Evolutionary conservation across 148 eudicot species (phyloP).

Genomic region (Diospyros kaki): DNA sequence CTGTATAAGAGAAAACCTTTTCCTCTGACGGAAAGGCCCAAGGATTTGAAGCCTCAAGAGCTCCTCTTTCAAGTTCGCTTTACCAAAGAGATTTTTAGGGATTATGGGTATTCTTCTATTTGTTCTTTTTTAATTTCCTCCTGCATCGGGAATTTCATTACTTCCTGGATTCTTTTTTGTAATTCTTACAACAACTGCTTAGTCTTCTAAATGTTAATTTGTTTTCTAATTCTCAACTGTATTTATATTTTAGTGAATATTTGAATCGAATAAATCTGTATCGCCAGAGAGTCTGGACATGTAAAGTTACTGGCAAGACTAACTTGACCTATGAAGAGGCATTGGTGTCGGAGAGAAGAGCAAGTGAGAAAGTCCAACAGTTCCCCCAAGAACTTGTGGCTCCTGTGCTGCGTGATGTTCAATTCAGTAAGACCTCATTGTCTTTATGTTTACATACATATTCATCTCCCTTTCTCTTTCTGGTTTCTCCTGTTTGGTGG

Average conservation of each 20-base stretch:
- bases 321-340: conserved; percentile 96
- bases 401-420: conserved; percentile 68
- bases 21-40: conserved; percentile 56
- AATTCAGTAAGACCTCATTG: conserved; percentile 63
- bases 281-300: conserved; percentile 80
- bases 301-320: conserved; percentile 77
- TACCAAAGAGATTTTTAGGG: conserved; percentile 84
- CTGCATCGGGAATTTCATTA: background rate
- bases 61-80: conserved; percentile 74
- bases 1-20: conserved; percentile 75
- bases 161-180: background rate
- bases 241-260: conserved; percentile 50
- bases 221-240: conserved; percentile 24
- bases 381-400: conserved; percentile 70
- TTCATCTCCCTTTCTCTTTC: background rate
- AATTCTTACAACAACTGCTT: background rate
- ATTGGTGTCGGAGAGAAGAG: conserved; percentile 72
- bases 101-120: conserved; percentile 58
- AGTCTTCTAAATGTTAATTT: background rate
- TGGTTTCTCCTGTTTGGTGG: background rate
- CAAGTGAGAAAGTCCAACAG: conserved; percentile 63
- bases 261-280: conserved; percentile 81
- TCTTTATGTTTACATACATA: background rate
- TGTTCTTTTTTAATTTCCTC: background rate
- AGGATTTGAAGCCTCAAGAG: conserved; percentile 65